phyloP scores from a whole-genome alignment of 768 basidiomycete species.

The Chalciporus sphaerocephalus region DNA sequence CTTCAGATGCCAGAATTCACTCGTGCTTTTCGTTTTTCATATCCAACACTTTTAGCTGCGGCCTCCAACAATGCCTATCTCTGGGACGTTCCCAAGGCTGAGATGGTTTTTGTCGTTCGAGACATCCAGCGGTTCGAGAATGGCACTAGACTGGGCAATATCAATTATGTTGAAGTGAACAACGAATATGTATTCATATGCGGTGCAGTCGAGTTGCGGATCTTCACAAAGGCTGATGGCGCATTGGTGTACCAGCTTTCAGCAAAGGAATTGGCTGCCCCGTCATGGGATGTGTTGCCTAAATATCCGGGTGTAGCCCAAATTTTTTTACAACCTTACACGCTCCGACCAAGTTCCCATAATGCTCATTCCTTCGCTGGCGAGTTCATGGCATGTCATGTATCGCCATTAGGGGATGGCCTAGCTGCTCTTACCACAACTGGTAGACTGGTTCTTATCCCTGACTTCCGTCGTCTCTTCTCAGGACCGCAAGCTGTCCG shows the following conservation, averaged over 20 bases:
- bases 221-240: constrained; percentile 50
- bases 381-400: constrained; percentile 37
- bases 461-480: constrained; percentile 26
- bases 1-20: constrained; percentile 42
- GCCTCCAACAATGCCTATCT: constrained; percentile 45
- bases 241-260: constrained; percentile 42
- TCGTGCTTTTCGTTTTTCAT: constrained; percentile 61
- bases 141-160: constrained; percentile 30
- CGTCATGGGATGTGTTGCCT: constrained; percentile 33
- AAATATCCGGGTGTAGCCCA: constrained; percentile 3
- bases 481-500: constrained; percentile 31
- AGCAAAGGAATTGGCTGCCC: constrained; percentile 33
- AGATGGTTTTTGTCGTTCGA: constrained; percentile 39
- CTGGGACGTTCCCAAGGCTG: constrained; percentile 56
- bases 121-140: constrained; percentile 17
- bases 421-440: constrained; percentile 28
- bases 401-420: constrained; percentile 44
- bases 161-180: constrained; percentile 66
- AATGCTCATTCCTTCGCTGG: constrained; percentile 1
- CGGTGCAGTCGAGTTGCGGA: constrained; percentile 42
- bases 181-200: constrained; percentile 58
- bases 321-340: constrained; percentile 20
- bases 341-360: constrained; percentile 12
- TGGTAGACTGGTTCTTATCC: constrained; percentile 26
- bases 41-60: constrained; percentile 58